Conservation (phyloP, 371 early-diverging fungal species). For the Nematocida homosporus region DNA sequence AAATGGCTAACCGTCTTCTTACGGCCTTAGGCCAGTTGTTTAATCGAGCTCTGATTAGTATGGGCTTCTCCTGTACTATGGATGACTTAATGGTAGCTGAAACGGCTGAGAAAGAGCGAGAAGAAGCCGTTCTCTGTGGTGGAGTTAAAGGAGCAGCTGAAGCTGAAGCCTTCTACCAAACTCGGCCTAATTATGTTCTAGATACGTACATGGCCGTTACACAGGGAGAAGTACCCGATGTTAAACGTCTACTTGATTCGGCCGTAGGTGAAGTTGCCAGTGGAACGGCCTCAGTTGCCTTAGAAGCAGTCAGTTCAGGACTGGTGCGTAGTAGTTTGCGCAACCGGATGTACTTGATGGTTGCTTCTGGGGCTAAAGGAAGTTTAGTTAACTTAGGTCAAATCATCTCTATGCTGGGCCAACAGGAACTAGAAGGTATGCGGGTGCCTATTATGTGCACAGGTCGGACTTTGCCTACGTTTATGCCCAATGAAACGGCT, state of each 20-base stretch:
- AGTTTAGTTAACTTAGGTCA: slow-evolving; percentile 92
- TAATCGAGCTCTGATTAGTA: slow-evolving; percentile 78
- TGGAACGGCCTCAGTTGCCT: slow-evolving; percentile 81
- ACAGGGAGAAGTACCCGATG: slow-evolving; percentile 3
- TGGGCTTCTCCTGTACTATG: slow-evolving; percentile 93
- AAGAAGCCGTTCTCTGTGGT: slow-evolving; percentile 72
- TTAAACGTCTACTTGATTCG: slow-evolving; percentile 20
- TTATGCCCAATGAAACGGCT: slow-evolving; percentile 71
- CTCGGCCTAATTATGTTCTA: slow-evolving; percentile 1
- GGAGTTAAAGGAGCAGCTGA: slow-evolving; percentile 67
- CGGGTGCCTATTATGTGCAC: slow-evolving; percentile 94
- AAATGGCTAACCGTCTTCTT: slow-evolving; percentile 81
- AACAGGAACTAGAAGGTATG: slow-evolving; percentile 96
- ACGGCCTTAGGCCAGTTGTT: slow-evolving; percentile 86
- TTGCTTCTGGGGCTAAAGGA: slow-evolving; percentile 96
- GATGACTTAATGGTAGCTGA: slow-evolving; percentile 81
- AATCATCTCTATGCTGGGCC: slow-evolving; percentile 93
- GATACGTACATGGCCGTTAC: slow-evolving; percentile 27
- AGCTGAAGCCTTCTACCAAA: neutral
- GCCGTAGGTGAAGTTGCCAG: slow-evolving; percentile 67
- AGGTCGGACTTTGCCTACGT: slow-evolving; percentile 91
- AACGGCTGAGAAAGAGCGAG: slow-evolving; percentile 49
- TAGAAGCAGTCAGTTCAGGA: slow-evolving; percentile 72
- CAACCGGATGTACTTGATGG: slow-evolving; percentile 97
- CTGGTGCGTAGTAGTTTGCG: slow-evolving; percentile 79